Evolutionary conservation across 768 basidiomycete species (phyloP), one percentile per base, ranked within the genome.

Genomic region (Termitomyces sp.): DNA sequence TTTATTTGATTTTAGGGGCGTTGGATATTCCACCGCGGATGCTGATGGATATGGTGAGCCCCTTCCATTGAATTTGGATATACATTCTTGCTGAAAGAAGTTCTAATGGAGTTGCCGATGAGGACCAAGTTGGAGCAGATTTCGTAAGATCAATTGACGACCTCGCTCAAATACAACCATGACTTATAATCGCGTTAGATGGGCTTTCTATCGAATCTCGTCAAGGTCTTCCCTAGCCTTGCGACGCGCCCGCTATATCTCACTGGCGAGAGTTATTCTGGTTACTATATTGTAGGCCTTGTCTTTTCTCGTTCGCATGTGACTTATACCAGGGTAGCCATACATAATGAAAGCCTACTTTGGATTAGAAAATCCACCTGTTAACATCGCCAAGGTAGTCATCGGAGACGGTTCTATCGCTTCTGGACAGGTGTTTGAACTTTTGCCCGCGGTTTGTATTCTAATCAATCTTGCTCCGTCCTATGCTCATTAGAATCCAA

Each of bases 321-420:
- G 6, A 56, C 53, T 54, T 30, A 54, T 32, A n/a, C 30, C 20
- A 13, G 28, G 28, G 5, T 43, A 90, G 87, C 88, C 89, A 10
- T 90, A 91, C 67, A 91, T 91, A 66, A 73, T 84, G 62, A 88
- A 89, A 70, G 75, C 86, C 13, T 86, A 88, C 68, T 88, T 91
- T 64, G 76, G 75, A 48, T 77, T 82, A 72, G 60, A 75, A 0
- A 79, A 82, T 36, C 87, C 88, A 13, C 89, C 89, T 0, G 85
- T 91, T 33, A 83, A 81, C 10, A 76, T 91, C 33, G 74, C 82
- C 0, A 86, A 85, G 68, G 81, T 91, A 55, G 84, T 80, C 13
- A 88, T 92, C 49, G 89, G 89, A 16, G 85, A 91, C 70, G 86
- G 83, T 12, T 72, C 85, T 10, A 76, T 89, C 18, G 76, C 80